Evolutionary conservation across 2,329 filamentous ascomycete species (phyloP).

Genomic region (Colletotrichum plurivorum): DNA sequence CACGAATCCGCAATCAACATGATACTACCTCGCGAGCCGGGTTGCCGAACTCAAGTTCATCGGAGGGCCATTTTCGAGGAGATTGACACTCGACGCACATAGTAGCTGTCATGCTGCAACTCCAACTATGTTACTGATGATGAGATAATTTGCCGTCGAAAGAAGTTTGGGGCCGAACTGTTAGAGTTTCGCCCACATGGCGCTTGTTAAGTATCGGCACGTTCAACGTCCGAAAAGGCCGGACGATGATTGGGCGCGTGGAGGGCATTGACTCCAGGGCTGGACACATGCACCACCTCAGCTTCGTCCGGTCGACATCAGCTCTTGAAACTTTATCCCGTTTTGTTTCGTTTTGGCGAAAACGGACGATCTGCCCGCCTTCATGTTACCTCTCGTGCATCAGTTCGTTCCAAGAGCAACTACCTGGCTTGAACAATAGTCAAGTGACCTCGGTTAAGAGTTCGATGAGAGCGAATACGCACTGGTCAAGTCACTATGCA

Average conservation of each 20-base stretch:
- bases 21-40: slow-evolving; percentile 19
- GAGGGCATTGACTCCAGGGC: slow-evolving; percentile 12
- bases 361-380: background rate
- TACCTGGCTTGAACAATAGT: no score
- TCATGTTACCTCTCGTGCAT: background rate
- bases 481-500: no score
- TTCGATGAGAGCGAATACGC: no score
- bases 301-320: slow-evolving; percentile 28
- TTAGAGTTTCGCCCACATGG: slow-evolving; percentile 15
- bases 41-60: slow-evolving; percentile 9
- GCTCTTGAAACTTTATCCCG: slow-evolving; percentile 14
- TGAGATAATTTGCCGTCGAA: slow-evolving; percentile 11
- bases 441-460: no score
- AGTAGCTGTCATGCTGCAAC: background rate
- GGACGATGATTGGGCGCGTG: slow-evolving; percentile 1
- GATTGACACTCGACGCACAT: background rate
- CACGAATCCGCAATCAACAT: slow-evolving; percentile 28
- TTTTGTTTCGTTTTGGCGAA: slow-evolving; percentile 24
- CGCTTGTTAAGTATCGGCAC: slow-evolving; percentile 15
- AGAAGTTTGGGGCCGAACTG: slow-evolving; percentile 7
- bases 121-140: background rate
- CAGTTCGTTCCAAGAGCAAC: background rate
- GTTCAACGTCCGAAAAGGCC: slow-evolving; percentile 6
- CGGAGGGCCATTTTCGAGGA: background rate
- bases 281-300: slow-evolving; percentile 19